These are phyloP conservation scores for Erythrobasidium yunnanense DNA, from an alignment of 768 basidiomycete genomes.

Conservation along the genomic window DNA sequence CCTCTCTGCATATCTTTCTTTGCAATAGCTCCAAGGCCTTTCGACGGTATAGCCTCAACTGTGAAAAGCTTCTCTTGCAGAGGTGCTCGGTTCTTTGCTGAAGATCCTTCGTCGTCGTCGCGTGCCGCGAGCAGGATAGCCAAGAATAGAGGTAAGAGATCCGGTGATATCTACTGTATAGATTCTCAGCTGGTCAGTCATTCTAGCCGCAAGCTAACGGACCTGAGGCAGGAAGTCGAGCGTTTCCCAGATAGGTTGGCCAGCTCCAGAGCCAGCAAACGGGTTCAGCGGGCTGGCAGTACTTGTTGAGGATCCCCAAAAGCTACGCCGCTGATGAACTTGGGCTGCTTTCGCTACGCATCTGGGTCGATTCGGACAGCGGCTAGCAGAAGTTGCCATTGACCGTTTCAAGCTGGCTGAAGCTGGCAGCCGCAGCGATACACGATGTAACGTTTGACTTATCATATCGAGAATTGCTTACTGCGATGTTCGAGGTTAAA, in stretches of 20 bases:
- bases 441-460: no score
- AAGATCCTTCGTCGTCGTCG: neutral
- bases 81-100: no score
- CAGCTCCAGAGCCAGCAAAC: conserved; percentile 4
- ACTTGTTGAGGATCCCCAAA: conserved; percentile 1
- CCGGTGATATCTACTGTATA: conserved; percentile 2
- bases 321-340: neutral
- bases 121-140: neutral
- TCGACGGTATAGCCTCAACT: neutral
- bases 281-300: neutral
- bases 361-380: no score
- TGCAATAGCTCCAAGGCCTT: conserved; percentile 26
- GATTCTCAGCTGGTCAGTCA: neutral
- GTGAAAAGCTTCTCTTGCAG: conserved; percentile 1
- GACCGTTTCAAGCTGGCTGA: no score
- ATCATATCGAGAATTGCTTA: no score
- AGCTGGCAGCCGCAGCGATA: no score
- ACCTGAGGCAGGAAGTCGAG: conserved; percentile 21
- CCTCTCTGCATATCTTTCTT: neutral
- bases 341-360: neutral
- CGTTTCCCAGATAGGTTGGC: conserved; percentile 12
- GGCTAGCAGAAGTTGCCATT: no score
- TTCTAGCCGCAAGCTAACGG: neutral
- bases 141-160: conserved; percentile 3
- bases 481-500: no score